Evolutionary conservation across 2,329 filamentous ascomycete species (phyloP).

Genomic region (Rugonectria rugulosa): DNA sequence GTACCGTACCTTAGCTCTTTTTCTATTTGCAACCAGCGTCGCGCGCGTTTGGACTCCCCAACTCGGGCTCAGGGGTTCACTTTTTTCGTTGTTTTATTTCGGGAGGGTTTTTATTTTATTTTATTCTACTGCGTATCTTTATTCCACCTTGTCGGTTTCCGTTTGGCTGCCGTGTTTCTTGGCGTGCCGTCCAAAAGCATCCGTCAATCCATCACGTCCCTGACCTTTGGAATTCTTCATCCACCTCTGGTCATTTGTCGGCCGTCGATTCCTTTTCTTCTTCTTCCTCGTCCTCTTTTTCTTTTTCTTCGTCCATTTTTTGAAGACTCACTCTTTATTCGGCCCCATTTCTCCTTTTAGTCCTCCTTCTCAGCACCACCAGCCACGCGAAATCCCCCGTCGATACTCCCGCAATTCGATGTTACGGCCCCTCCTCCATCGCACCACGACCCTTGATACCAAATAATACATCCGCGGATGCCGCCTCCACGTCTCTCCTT

Average conservation of each 20-base stretch:
- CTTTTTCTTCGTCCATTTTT: constrained; percentile 1
- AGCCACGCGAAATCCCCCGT: constrained; percentile 29
- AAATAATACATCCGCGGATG: constrained; percentile 40
- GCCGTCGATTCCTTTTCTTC: not conserved
- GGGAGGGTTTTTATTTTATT: not conserved
- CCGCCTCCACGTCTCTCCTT: constrained; percentile 13
- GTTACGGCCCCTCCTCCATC: constrained; percentile 33
- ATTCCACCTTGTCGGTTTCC: not conserved
- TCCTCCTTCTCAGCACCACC: constrained; percentile 3
- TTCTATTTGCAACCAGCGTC: constrained; percentile 32
- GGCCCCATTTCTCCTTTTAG: not conserved
- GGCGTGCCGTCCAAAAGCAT: constrained; percentile 30
- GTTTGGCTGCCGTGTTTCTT: constrained; percentile 25
- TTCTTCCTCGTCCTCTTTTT: not conserved
- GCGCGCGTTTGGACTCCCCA: constrained; percentile 39
- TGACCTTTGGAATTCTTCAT: constrained; percentile 25
- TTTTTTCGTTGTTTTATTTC: not conserved
- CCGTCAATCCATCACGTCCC: constrained; percentile 1
- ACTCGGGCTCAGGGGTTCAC: constrained; percentile 34
- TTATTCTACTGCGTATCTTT: not conserved
- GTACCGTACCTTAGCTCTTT: no score
- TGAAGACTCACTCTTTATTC: no score
- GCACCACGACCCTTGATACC: constrained; percentile 40
- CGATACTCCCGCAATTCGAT: constrained; percentile 39
- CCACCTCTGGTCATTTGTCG: constrained; percentile 22